Evolutionary conservation across 352 stramenopile species (phyloP).

Genomic region (Pythium apleroticum): DNA sequence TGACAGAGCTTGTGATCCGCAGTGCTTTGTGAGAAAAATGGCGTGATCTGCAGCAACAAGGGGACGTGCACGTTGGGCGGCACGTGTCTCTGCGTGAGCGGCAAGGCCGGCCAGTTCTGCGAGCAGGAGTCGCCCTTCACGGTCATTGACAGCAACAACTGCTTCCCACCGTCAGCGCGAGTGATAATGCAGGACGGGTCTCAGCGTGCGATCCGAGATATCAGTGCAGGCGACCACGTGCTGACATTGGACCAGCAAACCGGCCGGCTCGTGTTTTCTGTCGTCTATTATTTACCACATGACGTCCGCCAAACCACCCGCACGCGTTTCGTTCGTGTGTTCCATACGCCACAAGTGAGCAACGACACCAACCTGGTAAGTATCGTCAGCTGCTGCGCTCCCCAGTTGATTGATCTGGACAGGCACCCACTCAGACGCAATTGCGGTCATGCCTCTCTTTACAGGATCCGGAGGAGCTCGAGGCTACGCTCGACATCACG

Average conservation of each 20-base stretch:
- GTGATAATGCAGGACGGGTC: conserved; percentile 33
- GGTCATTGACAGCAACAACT: conserved; percentile 50
- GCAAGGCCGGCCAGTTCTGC: conserved; percentile 60
- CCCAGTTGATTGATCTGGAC: background rate
- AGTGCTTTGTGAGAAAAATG: conserved; percentile 79
- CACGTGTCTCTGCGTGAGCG: conserved; percentile 61
- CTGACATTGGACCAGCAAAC: conserved; percentile 38
- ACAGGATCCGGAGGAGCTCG: conserved; percentile 13
- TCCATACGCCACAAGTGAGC: conserved; percentile 4
- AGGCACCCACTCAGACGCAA: conserved; percentile 3
- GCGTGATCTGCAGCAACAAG: conserved; percentile 62
- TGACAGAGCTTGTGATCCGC: conserved; percentile 1
- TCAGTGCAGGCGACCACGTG: conserved; percentile 50
- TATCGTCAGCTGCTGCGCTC: conserved; percentile 1
- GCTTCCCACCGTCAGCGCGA: conserved; percentile 52
- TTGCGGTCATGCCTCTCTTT: conserved; percentile 10
- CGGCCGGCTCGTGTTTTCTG: conserved; percentile 41
- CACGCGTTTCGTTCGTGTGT: conserved; percentile 23
- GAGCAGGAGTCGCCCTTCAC: conserved; percentile 48
- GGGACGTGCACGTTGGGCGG: conserved; percentile 66
- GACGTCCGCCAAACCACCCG: conserved; percentile 25
- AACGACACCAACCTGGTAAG: conserved; percentile 1
- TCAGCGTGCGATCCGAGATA: conserved; percentile 32
- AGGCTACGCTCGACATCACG: conserved; percentile 14
- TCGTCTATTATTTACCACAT: conserved; percentile 71